These are phyloP conservation scores for Rubia balearica DNA, from an alignment of 305 asterid genomes.

Conservation along the genomic window DNA sequence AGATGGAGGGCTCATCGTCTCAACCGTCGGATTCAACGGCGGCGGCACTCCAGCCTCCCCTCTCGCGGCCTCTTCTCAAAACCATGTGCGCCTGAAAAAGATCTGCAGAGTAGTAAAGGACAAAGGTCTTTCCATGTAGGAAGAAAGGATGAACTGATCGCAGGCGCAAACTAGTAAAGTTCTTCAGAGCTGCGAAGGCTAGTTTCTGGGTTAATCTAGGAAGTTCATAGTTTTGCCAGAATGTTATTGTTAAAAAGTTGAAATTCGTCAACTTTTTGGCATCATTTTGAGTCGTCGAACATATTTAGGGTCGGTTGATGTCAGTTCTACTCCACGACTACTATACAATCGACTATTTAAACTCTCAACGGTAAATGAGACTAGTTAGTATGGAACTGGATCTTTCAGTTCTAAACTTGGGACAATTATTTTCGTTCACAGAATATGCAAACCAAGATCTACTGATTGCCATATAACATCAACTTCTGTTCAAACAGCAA, in stretches of 20 bases:
- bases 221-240: no score
- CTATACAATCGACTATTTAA: no score
- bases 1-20: conserved; percentile 15
- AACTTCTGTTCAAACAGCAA: background rate
- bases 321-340: no score
- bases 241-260: no score
- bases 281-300: no score
- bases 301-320: no score
- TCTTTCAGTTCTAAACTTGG: background rate
- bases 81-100: no score
- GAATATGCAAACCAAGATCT: background rate
- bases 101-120: no score
- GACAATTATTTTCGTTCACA: background rate
- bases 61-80: conserved; percentile 38
- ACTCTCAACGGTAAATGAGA: no score
- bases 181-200: background rate
- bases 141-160: conserved; percentile 19
- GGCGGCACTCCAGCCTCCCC: conserved; percentile 26
- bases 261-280: no score
- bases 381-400: no score
- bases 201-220: background rate
- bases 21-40: conserved; percentile 21
- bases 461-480: background rate
- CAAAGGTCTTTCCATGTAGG: no score
- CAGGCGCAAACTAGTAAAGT: conserved; percentile 17